Conservation (phyloP, 331 rosid species). For the Malus hybrid region DNA sequence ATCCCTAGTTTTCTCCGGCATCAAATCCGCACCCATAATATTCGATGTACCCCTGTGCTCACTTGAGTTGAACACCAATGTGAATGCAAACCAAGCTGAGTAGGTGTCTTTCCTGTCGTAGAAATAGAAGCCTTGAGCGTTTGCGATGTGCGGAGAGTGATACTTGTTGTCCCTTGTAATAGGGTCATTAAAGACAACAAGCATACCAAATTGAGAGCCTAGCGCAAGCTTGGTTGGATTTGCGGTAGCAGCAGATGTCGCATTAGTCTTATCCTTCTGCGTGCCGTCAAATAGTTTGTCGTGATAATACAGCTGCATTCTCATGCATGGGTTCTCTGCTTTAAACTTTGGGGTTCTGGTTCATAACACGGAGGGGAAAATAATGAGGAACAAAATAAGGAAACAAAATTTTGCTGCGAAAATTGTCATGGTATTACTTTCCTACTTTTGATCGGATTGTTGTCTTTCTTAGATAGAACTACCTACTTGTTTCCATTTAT, state of each 20-base stretch:
- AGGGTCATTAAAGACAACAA: conserved; percentile 29
- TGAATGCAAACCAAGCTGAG: conserved; percentile 34
- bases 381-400: conserved; percentile 1
- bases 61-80: conserved; percentile 25
- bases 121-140: conserved; percentile 39
- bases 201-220: conserved; percentile 10
- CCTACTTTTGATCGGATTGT: not conserved
- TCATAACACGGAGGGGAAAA: conserved; percentile 4
- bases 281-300: conserved; percentile 24
- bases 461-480: not conserved
- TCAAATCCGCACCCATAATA: conserved; percentile 28
- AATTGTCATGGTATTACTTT: not conserved
- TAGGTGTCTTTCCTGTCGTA: conserved; percentile 24
- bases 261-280: conserved; percentile 6
- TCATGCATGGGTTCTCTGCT: conserved; percentile 28
- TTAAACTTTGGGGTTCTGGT: not conserved
- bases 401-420: not conserved
- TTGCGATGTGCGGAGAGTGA: conserved; percentile 13
- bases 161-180: conserved; percentile 16
- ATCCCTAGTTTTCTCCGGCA: conserved; percentile 26
- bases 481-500: not conserved
- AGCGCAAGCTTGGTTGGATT: conserved; percentile 12
- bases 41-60: conserved; percentile 24
- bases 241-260: conserved; percentile 8
- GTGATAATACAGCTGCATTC: conserved; percentile 30